Evolutionary conservation across 176 grass and related monocot genomes (phyloP).

Genomic region (Thalia dealbata): DNA sequence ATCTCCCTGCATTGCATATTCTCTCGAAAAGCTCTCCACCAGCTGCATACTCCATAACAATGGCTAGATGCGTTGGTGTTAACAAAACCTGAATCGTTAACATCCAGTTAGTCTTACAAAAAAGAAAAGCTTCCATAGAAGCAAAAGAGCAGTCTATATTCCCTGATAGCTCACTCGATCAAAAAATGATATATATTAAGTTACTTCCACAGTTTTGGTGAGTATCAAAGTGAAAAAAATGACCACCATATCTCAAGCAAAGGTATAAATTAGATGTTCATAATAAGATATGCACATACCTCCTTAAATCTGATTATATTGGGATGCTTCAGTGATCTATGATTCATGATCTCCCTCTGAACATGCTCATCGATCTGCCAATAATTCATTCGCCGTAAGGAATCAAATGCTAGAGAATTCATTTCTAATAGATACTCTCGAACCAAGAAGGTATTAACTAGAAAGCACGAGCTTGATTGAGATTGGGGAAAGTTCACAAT

Average conservation of each 20-base stretch:
- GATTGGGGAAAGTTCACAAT: neutral
- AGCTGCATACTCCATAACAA: slow-evolving; percentile 15
- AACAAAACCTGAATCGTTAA: slow-evolving; percentile 12
- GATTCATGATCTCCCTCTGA: slow-evolving; percentile 97
- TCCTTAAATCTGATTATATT: slow-evolving; percentile 95
- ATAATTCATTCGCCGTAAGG: too few species aligned
- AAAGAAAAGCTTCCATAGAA: neutral
- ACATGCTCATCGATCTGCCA: slow-evolving; percentile 97
- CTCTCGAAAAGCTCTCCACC: slow-evolving; percentile 15
- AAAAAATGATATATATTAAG: neutral
- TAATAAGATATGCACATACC: slow-evolving; percentile 25
- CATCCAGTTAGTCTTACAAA: neutral
- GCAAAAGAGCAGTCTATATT: neutral
- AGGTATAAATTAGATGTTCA: neutral
- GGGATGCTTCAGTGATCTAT: slow-evolving; percentile 80
- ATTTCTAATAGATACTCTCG: too few species aligned
- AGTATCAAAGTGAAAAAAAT: neutral
- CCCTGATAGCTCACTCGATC: neutral
- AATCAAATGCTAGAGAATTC: too few species aligned
- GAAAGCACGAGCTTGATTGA: neutral
- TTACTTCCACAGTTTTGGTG: too few species aligned
- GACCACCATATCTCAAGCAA: neutral
- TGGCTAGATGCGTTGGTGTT: slow-evolving; percentile 13
- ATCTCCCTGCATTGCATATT: slow-evolving; percentile 16
- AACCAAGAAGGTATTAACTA: slow-evolving; percentile 7